Evolutionary conservation across 2,329 filamentous ascomycete genomes (phyloP).

Genomic region (Myrmaecium sp.): DNA sequence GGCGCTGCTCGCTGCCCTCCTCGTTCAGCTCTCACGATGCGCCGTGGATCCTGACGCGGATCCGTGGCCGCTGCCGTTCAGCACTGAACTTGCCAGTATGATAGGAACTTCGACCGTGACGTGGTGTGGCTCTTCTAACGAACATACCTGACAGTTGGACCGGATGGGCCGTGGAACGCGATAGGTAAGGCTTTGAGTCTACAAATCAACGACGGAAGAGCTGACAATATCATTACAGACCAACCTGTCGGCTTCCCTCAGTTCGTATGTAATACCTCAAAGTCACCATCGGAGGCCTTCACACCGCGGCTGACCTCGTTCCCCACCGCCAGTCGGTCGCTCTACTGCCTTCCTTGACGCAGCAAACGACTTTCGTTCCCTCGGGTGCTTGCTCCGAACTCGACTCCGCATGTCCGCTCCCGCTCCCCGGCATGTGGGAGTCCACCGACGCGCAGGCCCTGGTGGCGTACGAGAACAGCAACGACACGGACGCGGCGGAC

Average conservation of each 20-base stretch:
- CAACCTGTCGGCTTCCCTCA: background rate
- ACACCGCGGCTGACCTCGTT: too few relatives aligned
- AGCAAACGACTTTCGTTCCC: background rate
- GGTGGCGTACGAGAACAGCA: background rate
- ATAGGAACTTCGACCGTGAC: too few relatives aligned
- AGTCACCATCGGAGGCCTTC: too few relatives aligned
- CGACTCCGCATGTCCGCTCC: background rate
- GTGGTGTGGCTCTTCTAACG: too few relatives aligned
- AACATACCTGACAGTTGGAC: too few relatives aligned
- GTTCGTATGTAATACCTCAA: background rate
- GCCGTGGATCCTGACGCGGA: too few relatives aligned
- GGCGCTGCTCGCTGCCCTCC: too few relatives aligned
- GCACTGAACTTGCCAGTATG: too few relatives aligned
- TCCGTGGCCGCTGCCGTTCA: too few relatives aligned
- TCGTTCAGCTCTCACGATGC: too few relatives aligned
- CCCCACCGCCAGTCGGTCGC: too few relatives aligned
- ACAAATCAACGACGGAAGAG: background rate
- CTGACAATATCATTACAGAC: background rate
- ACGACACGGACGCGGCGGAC: background rate
- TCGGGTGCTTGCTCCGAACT: background rate
- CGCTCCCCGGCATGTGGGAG: slow-evolving; percentile 1
- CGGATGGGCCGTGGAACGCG: slow-evolving; percentile 2
- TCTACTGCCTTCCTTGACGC: too few relatives aligned
- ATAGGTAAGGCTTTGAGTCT: slow-evolving; percentile 1
- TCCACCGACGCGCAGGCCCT: slow-evolving; percentile 1